Evolutionary conservation across 352 stramenopile genomes (phyloP), one percentile per base, ranked within the genome.

Genomic region (Elongisporangium anandrum): DNA sequence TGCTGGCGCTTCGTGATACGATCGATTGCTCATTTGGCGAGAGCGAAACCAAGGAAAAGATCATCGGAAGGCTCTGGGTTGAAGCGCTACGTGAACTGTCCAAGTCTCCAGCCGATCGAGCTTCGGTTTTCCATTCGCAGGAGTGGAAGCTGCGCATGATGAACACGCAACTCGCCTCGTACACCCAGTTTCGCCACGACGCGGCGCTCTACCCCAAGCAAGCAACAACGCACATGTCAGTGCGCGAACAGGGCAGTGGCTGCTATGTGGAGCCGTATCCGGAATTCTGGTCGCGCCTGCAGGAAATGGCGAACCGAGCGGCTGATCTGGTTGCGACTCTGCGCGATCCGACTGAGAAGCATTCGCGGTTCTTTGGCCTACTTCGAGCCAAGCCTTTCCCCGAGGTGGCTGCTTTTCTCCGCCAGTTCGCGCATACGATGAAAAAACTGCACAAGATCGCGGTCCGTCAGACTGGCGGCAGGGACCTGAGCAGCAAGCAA

Each of bases 131-230:
- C 34, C 57, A 67, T 26, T 63, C 64, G 17, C 50, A 45, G 3
- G 13, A 19, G 16, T 71, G 64, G 60, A 50, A 59, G 15, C 19
- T 39, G 2, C 60, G 56, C 12, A 54, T 62, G 51, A 68, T 68
- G 56, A 68, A 67, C 39, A 66, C 58, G 20, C 65, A 69, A 22
- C 41, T 72, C 5, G 61, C 54, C 0, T 69, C 61, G 6, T 69
- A 69, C 38, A 56, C 61, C 0, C 61, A 69, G 48, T 56, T 72
- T 19, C 61, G 57, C 23, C 61, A 72, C 39, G 65, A 69, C 15
- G 50, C 65, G 3, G 57, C 61, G 22, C 57, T 69, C n/a, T 72
- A 72, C 17, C 41, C 65, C 0, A 72, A 72, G 26, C 54, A 68
- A 47, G 59, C 60, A 24, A 64, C 56, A 41, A 62, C 56, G 26